Evolutionary conservation across 192 early-diverging fungal species (phyloP).

Genomic region (Coemansia sp.): DNA sequence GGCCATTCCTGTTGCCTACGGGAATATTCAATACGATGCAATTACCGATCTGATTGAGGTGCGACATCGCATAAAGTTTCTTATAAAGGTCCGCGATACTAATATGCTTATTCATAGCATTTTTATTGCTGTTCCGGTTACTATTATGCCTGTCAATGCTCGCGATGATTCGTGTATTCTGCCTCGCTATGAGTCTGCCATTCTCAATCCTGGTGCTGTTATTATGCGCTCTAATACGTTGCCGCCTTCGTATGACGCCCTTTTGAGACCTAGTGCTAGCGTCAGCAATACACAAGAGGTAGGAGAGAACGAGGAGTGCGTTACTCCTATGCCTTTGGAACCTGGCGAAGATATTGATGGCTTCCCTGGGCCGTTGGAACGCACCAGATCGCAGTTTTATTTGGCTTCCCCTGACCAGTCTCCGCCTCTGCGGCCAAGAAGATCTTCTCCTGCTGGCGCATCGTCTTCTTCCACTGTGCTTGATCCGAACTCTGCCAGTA

Average conservation of each 20-base stretch:
- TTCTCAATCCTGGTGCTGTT: conserved; percentile 24
- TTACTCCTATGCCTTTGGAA: conserved; percentile 4
- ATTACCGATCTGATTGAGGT: conserved; percentile 46
- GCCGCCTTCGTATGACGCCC: conserved; percentile 42
- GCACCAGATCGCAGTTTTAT: conserved; percentile 41
- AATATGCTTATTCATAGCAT: conserved; percentile 37
- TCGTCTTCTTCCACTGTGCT: background rate
- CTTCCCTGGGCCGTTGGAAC: conserved; percentile 30
- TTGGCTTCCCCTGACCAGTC: conserved; percentile 41
- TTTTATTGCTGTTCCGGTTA: conserved; percentile 53
- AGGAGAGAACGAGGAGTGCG: background rate
- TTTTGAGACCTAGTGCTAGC: background rate
- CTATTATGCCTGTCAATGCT: conserved; percentile 47
- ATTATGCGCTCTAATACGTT: conserved; percentile 44
- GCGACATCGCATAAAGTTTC: conserved; percentile 50
- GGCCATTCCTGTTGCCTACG: conserved; percentile 31
- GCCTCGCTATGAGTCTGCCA: conserved; percentile 45
- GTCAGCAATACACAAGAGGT: background rate
- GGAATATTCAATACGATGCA: conserved; percentile 42
- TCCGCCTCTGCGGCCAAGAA: conserved; percentile 10
- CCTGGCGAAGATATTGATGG: conserved; percentile 29
- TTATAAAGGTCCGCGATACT: conserved; percentile 47
- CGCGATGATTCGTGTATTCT: conserved; percentile 41
- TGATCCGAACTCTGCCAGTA: background rate
- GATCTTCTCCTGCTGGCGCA: background rate